phyloP scores from a whole-genome alignment of 2,329 filamentous ascomycete species.

The Hymenoscyphus salicellus region DNA sequence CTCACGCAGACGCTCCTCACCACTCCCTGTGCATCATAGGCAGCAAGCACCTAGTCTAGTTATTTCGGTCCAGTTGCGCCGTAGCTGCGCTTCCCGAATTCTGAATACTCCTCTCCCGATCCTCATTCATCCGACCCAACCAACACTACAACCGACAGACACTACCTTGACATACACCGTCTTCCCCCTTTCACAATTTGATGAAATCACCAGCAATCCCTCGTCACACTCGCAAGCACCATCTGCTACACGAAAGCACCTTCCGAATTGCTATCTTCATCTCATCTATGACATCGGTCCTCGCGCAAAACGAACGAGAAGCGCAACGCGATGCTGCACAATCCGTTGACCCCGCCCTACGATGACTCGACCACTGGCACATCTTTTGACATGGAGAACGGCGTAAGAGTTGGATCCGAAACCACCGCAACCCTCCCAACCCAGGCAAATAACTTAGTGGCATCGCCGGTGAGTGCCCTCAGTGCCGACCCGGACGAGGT shows the following conservation, averaged over 20 bases:
- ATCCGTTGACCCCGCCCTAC: constrained; percentile 28
- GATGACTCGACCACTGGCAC: constrained; percentile 22
- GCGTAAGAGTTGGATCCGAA: constrained; percentile 10
- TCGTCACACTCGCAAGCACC: neutral
- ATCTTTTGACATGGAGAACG: constrained; percentile 18
- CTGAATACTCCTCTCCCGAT: neutral
- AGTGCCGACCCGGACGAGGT: constrained; percentile 18
- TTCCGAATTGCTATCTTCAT: constrained; percentile 6
- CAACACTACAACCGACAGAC: neutral
- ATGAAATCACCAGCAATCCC: neutral
- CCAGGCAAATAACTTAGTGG: constrained; percentile 6
- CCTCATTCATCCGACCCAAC: neutral
- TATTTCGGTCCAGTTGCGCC: neutral
- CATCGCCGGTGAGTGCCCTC: constrained; percentile 21
- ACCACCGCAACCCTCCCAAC: neutral
- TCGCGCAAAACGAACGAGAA: constrained; percentile 19
- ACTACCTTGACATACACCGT: neutral
- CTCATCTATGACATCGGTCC: constrained; percentile 23
- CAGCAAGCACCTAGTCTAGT: neutral
- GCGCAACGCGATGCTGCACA: constrained; percentile 28
- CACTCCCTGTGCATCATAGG: constrained; percentile 8
- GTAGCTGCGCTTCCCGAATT: neutral
- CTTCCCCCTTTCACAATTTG: neutral
- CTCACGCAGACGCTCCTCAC: neutral
- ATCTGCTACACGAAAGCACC: constrained; percentile 18